Evolutionary conservation across 805 yeast genomes (phyloP), one percentile per base, ranked within the genome.

Genomic region (Metschnikowia picachoensis): DNA sequence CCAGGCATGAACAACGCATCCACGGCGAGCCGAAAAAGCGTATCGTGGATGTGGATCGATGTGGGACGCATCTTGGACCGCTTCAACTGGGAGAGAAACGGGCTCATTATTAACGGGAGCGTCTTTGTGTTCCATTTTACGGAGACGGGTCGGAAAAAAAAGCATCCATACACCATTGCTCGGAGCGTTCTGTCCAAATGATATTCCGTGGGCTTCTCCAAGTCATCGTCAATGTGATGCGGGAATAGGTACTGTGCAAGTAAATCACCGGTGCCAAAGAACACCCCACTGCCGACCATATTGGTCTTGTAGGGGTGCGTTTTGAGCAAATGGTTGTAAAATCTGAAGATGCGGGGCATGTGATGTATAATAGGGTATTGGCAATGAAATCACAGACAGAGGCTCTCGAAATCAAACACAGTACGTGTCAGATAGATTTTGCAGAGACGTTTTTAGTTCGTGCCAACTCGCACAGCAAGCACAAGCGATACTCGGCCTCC

Each of bases 241-340:
- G 74, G 75, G 45, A 70, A 66, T 16, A 66, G 57, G 25, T 55
- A 55, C 51, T 73, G 75, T 2, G 78, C 78, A 39, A 72, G 54
- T 30, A 58, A 60, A 49, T 74, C 78, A 5, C 77, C 76, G 15
- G 54, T 46, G 4, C 81, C 70, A 43, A 76, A 65, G 12, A 71
- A 58, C 36, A 68, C 30, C 25, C 85, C 84, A 1, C 84, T 78
- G 42, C 78, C 68, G 27, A 74, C 40, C 59, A 80, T 76, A 58
- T 81, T 82, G 41, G 83, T 78, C 34, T 70, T 57, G 57, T 71
- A 76, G 3, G 86, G 85, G 47, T 72, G 71, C 32, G 60, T 65
- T 50, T 63, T 62, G 37, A 80, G 64, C 41, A 61, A 56, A 37
- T 41, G 51, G 35, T 60, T 58, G 56, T 61, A 61, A 30, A 39